Percentiles rank a stretch among this genome's conserved stretches.
Conservation (phyloP, 306 rosid species). For the Prosopis cineraria region DNA sequence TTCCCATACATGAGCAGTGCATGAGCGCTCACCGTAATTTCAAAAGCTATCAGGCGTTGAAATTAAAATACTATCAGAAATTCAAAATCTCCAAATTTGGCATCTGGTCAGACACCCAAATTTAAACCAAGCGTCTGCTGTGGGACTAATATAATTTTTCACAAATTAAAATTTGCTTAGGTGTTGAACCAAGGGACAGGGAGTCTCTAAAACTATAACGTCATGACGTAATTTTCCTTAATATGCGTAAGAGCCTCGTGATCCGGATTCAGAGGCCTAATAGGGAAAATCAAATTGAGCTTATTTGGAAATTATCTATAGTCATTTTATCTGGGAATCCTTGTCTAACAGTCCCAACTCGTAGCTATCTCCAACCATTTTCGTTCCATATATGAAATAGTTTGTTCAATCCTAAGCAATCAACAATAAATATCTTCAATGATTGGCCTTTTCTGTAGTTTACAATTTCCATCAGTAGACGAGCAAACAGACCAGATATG, state of each 20-base stretch:
- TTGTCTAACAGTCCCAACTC: neutral
- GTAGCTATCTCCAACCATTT: neutral
- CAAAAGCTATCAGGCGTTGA: neutral
- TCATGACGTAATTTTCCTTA: neutral
- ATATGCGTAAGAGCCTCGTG: neutral
- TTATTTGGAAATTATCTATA: neutral
- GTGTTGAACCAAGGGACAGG: neutral
- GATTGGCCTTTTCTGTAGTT: neutral
- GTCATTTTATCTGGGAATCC: neutral
- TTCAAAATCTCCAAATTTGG: conserved; percentile 2
- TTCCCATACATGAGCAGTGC: neutral
- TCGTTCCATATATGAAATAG: neutral
- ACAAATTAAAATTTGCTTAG: neutral
- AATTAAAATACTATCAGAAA: neutral
- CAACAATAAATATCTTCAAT: neutral
- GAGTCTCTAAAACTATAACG: neutral
- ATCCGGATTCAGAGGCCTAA: neutral
- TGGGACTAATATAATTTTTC: neutral
- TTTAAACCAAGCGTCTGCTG: neutral
- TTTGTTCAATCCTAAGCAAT: neutral
- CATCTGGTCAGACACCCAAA: neutral
- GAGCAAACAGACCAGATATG: neutral
- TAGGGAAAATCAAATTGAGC: neutral
- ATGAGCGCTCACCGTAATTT: neutral
- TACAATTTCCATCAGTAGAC: neutral